Evolutionary conservation across 495 filamentous ascomycete species (phyloP).

Genomic region (Monascus purpureus): DNA sequence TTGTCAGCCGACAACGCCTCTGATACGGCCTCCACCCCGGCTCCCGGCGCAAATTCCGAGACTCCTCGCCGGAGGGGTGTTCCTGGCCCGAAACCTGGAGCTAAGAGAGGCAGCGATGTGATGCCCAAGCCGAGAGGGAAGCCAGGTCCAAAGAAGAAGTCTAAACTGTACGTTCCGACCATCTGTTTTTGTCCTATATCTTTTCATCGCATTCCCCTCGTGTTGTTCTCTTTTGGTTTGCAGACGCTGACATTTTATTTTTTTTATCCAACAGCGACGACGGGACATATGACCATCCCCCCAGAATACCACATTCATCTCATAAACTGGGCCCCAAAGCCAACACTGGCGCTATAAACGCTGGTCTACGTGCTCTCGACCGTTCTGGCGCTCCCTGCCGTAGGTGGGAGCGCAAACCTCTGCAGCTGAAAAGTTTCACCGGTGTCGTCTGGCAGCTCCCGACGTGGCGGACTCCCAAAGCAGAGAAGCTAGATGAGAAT

Average conservation of each 20-base stretch:
- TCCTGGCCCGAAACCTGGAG: constrained; percentile 34
- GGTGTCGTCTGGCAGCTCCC: constrained; percentile 73
- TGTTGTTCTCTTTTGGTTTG: neutral
- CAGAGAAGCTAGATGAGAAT: constrained; percentile 21
- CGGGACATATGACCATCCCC: too few species aligned
- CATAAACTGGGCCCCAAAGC: constrained; percentile 93
- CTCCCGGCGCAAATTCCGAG: constrained; percentile 38
- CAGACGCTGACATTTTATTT: constrained; percentile 7
- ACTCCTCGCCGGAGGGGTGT: constrained; percentile 39
- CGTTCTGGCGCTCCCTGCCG: constrained; percentile 80
- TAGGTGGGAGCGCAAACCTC: constrained; percentile 71
- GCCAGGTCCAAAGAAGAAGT: constrained; percentile 92
- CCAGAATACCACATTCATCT: constrained; percentile 24
- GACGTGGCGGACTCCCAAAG: constrained; percentile 65
- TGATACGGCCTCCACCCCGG: constrained; percentile 39
- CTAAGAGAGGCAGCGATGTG: constrained; percentile 29
- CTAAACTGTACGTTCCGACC: constrained; percentile 60
- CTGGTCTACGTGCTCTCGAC: constrained; percentile 84
- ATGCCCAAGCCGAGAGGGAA: constrained; percentile 60
- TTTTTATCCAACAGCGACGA: too few species aligned
- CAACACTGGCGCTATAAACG: constrained; percentile 96
- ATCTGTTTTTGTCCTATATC: too few species aligned
- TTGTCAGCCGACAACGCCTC: constrained; percentile 39
- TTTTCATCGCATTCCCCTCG: too few species aligned
- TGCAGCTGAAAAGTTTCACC: constrained; percentile 85